Conservation (phyloP, 2,329 filamentous ascomycete species). For the Cytospora chrysosperma region DNA sequence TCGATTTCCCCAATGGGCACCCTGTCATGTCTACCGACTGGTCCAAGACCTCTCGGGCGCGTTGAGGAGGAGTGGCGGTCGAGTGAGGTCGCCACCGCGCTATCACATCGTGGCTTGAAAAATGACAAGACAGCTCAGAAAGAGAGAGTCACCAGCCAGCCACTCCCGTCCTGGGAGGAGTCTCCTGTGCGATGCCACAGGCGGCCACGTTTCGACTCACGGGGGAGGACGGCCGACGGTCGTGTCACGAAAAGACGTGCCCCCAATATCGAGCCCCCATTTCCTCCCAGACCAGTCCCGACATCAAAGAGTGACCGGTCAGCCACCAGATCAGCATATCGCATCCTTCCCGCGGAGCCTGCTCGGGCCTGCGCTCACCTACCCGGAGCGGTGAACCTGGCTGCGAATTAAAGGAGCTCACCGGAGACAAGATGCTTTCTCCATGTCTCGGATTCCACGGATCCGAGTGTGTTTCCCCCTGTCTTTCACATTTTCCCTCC, state of each 20-base stretch:
- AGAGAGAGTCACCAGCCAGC: background rate
- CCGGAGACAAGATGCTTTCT: background rate
- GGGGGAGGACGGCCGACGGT: background rate
- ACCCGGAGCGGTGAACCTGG: background rate
- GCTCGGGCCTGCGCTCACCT: background rate
- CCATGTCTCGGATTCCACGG: constrained; percentile 10
- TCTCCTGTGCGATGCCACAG: background rate
- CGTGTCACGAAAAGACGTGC: background rate
- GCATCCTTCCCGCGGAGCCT: background rate
- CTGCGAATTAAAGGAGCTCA: background rate
- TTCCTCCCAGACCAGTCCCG: no score
- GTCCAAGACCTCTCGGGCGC: background rate
- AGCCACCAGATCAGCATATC: background rate
- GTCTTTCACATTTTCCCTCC: background rate
- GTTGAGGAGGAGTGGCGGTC: background rate
- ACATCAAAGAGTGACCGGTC: background rate
- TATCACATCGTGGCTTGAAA: constrained; percentile 5
- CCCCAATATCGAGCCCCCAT: background rate
- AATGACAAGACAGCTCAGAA: background rate
- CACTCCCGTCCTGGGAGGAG: background rate
- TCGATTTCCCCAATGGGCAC: no score
- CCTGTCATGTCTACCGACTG: background rate
- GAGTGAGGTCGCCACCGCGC: background rate
- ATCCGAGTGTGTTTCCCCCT: background rate
- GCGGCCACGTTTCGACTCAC: background rate